Evolutionary conservation across 73 alveolate genomes (phyloP), one percentile per base, ranked within the genome.

Genomic region (Paramecium pentaurelia): DNA sequence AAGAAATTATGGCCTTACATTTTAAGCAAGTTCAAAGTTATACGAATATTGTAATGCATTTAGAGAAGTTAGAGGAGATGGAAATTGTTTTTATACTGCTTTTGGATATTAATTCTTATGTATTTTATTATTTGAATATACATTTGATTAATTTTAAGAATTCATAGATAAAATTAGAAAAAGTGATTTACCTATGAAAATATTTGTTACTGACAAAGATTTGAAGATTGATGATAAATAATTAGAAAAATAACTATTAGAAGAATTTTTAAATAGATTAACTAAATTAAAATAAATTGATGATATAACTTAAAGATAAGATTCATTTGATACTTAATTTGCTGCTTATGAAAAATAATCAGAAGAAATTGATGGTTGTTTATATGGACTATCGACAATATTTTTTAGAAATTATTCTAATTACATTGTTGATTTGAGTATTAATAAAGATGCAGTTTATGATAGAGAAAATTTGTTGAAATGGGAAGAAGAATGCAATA

Each of bases 81-180:
- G 88, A 16, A 75, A 75, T 75, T 75, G 88, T 7, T 38, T 75
- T 36, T 75, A 38, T 5, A 75, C 88, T 36, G 58, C 88, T 25
- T 38, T 75, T 75, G 88, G 88, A 75, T 75, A 5, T 42, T 38
- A 75, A 75, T 75, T 38, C 27, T 75, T 75, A 75, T 38, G 20
- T 16, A 30, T 38, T 36, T 38, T 38, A 38, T 22, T 75, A 75
- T 12, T n/a, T 30, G 60, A 75, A 0, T 64, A 32, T 34, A 28
- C 84, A 14, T 9, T 0, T 5, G 37, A 42, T 18, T 22, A 42
- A 37, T 75, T 36, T 20, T 3, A 75, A 10, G 3, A 42, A 3
- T 75, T 75, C n/a, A n/a, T 75, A 2, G 8, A 75, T 6, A 34
- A 6, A 64, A 64, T 64, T 28, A 64, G 11, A 64, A 4, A 22